Base-by-base conservation (phyloP, 2,329 filamentous ascomycete genomes). In the Aureobasidium sp. region DNA sequence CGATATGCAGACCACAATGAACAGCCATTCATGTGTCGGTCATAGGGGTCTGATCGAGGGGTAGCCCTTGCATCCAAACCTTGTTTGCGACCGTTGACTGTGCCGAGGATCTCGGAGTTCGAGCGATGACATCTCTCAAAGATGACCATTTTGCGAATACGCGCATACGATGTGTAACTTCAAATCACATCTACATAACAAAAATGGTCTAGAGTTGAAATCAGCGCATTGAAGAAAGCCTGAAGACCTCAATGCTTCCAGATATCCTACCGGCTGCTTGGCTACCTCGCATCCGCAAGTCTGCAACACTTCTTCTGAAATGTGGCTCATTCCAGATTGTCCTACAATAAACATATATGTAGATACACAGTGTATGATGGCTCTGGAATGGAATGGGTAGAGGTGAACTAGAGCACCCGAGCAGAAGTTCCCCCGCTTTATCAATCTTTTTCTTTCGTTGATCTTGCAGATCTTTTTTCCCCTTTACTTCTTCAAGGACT, bases 71-170 rank as follows among this genome's bases (percentile, higher is more conserved):
- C 36, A 5, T 55, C 26, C 37, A 55, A 55, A 55, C 51, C 37
- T 55, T 55, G 51, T 43, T 43, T 15, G 24, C 26, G 24, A 39
- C 37, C 47, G 20, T 41, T 24, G n/a, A 15, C 12, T 8, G 53
- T 44, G 41, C 53, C 53, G 53, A 57, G 53, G 17, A 46, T 57
- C 53, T 57, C 53, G 53, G 53, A 1, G n/a, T 32, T 39, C 5
- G 37, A 24, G 1, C 17, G 32, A 48, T n/a, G 24, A 17, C n/a
- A 55, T n/a, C 12, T 55, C 37, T 43, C 7, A 9, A 29, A 43
- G 17, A 26, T 26, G 15, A 26, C 34, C 26, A 48, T 20, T n/a
- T 34, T 51, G 17, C 47, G 47, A 48, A 26, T 32, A 32, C 27
- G 46, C 20, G 15, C 17, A 17, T 51, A 36, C 29, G 29, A 36